Percentiles rank a stretch among this genome's conserved stretches.
phyloP scores from a whole-genome alignment of 2,329 filamentous ascomycete genomes.

The Ophiosphaerella herpotricha region DNA sequence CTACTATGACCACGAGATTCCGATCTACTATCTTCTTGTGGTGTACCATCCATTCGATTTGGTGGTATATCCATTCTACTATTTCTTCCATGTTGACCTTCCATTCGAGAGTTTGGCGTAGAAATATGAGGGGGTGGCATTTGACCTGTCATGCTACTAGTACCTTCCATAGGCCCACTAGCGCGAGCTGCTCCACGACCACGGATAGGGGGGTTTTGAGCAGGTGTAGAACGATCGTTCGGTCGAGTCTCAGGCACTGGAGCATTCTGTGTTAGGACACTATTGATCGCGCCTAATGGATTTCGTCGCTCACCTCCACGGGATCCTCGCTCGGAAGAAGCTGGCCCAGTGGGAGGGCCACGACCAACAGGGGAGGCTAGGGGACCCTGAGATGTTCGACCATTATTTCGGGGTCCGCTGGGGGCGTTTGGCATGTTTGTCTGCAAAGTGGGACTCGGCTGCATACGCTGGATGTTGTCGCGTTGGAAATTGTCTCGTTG shows the following conservation, averaged over 20 bases:
- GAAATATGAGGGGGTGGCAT: conserved; percentile 31
- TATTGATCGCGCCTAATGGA: conserved; percentile 35
- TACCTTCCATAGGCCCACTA: conserved; percentile 23
- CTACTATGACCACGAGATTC: conserved; percentile 35
- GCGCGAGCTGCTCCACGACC: conserved; percentile 38
- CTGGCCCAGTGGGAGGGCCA: conserved; percentile 42
- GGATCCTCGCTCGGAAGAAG: conserved; percentile 30
- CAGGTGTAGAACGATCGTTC: conserved; percentile 13
- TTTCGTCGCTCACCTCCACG: conserved; percentile 29
- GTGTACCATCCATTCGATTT: conserved; percentile 20
- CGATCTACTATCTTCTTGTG: conserved; percentile 29
- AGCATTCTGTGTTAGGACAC: conserved; percentile 31
- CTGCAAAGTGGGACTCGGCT: conserved; percentile 30
- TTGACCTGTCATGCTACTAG: conserved; percentile 19
- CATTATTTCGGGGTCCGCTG: conserved; percentile 41
- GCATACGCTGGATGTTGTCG: conserved; percentile 40
- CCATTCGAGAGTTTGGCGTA: conserved; percentile 28
- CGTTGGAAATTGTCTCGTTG: conserved; percentile 30
- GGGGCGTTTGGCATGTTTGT: conserved; percentile 40
- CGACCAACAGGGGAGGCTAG: conserved; percentile 34
- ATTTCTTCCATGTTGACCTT: conserved; percentile 26
- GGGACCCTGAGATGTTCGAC: conserved; percentile 28
- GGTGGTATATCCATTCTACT: conserved; percentile 23
- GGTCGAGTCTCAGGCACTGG: conserved; percentile 24
- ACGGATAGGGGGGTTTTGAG: conserved; percentile 32